A percentile compares a stretch with the other conserved stretches of the same genome.
These are phyloP conservation scores for Monilinia fructicola DNA, from an alignment of 2,329 filamentous ascomycete species.

Conservation along the genomic window DNA sequence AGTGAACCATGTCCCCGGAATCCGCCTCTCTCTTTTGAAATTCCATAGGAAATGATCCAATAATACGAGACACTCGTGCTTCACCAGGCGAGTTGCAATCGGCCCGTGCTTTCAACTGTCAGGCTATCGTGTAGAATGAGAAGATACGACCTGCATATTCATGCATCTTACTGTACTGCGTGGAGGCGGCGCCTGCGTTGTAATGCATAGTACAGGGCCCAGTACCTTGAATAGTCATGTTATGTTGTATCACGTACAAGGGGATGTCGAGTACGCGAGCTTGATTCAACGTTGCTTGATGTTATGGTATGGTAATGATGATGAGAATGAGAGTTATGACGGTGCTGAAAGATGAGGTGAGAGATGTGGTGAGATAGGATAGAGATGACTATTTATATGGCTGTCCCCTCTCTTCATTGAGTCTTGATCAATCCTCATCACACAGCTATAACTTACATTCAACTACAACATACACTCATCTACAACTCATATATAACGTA, in stretches of 20 bases:
- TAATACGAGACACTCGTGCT: constrained; percentile 11
- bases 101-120: constrained; percentile 11
- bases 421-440: constrained; percentile 6
- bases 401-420: not conserved
- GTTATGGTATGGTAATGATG: constrained; percentile 5
- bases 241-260: constrained; percentile 8
- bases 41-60: not conserved
- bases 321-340: no score
- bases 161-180: constrained; percentile 21
- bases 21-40: not conserved
- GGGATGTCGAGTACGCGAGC: not conserved
- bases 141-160: constrained; percentile 16
- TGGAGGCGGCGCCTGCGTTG: not conserved
- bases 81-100: constrained; percentile 15
- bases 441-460: not conserved
- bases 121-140: constrained; percentile 13
- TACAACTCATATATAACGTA: not conserved
- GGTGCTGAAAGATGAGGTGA: not conserved
- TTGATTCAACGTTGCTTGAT: constrained; percentile 16
- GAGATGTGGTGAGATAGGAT: constrained; percentile 7
- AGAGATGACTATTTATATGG: constrained; percentile 5
- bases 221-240: constrained; percentile 10
- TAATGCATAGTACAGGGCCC: not conserved
- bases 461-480: not conserved
- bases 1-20: not conserved